Evolutionary conservation across 768 basidiomycete species (phyloP), one percentile per base, ranked within the genome.

Genomic region (Suillus spraguei): DNA sequence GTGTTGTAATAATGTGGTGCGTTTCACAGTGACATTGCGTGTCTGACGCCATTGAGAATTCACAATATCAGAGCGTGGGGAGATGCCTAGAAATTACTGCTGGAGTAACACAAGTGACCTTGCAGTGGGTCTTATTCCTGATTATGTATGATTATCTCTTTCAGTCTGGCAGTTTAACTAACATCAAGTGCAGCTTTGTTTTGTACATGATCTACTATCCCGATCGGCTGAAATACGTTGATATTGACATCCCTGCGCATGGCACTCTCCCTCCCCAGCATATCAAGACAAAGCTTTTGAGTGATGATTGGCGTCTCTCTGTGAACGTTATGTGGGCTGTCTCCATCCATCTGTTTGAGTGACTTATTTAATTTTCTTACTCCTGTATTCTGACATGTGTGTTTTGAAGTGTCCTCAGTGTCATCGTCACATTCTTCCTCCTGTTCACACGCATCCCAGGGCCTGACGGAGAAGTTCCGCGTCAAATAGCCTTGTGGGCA

Each of bases 141-240:
- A 65, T 92, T 60, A 88, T 97, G 96, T 96, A 67, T 61, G 91
- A 82, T 17, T n/a, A 10, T n/a, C 63, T 32, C 32, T 11, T 33
- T 50, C 16, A 22, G 28, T 28, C 55, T 53, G 22, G 54, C 41
- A 33, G 56, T n/a, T 52, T n/a, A 28, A 50, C 36, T 59, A 16
- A 59, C 32, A 20, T 53, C 24, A 16, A 33, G 8, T n/a, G 5
- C 67, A 98, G 96, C 50, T 82, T 98, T 63, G 82, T 96, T 0
- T 85, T 99, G 2, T 99, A 92, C 78, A 88, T 99, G 79, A 79
- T 91, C 46, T 99, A 95, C 80, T 99, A 94, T 73, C 97, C 97
- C 0, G 77, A 82, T 7, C 86, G 92, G 69, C 86, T 91, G 71
- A 97, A 96, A 77, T 92, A 88, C 71, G 76, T 77, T 54, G 76